phyloP scores from a whole-genome alignment of 176 grass and related monocot genomes.

The Saccharum spontaneum region DNA sequence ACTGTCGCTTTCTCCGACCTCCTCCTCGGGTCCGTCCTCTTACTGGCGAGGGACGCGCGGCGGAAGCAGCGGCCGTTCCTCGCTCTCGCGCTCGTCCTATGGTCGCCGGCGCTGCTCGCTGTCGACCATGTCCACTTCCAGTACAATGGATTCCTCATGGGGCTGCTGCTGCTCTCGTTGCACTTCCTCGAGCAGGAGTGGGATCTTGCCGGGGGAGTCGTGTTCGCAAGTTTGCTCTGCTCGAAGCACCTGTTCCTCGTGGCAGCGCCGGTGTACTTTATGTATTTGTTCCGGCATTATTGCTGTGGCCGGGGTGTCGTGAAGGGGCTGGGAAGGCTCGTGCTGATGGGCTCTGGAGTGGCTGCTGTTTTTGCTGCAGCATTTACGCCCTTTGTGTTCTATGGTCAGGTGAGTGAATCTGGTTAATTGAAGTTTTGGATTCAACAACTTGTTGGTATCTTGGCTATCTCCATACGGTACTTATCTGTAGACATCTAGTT shows the following conservation, averaged over 20 bases:
- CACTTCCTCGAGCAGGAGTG: conserved; percentile 65
- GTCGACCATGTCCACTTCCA: conserved; percentile 92
- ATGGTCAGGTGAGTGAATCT: conserved; percentile 74
- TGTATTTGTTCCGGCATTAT: conserved; percentile 81
- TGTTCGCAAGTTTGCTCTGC: conserved; percentile 66
- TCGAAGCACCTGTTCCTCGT: conserved; percentile 93
- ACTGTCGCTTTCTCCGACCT: conserved; percentile 51
- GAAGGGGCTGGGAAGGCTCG: conserved; percentile 51
- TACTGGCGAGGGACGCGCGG: conserved; percentile 34
- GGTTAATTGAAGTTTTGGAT: not conserved
- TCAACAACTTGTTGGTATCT: not conserved
- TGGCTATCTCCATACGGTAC: not conserved
- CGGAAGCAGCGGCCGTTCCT: conserved; percentile 31
- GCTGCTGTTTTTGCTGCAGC: conserved; percentile 58
- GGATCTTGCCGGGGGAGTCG: conserved; percentile 71
- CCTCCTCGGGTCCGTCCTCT: conserved; percentile 40
- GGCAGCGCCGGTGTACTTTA: conserved; percentile 73
- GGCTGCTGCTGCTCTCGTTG: conserved; percentile 63
- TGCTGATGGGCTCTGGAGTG: conserved; percentile 62
- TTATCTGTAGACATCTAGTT: not conserved
- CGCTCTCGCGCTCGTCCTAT: conserved; percentile 51
- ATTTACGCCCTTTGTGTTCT: conserved; percentile 77
- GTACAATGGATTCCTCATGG: conserved; percentile 78
- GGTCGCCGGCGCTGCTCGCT: conserved; percentile 66
- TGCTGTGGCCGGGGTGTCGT: conserved; percentile 62